Percentiles rank a stretch among this genome's conserved stretches.
These are phyloP conservation scores for Mycena haematopus DNA, from an alignment of 768 basidiomycete genomes.

Conservation along the genomic window DNA sequence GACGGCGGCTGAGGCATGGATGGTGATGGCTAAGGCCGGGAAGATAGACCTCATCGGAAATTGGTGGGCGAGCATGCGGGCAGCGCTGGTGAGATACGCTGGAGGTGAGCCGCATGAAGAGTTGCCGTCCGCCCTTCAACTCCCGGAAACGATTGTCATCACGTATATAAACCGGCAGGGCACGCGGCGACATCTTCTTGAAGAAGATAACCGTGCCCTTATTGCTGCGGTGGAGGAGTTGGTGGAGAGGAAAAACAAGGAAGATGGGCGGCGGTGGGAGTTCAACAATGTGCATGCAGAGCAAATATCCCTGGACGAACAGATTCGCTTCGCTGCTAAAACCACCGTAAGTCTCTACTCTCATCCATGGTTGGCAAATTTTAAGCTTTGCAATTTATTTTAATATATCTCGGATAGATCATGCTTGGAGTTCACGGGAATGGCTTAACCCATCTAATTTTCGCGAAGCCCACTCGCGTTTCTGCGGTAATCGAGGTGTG, in stretches of 20 bases:
- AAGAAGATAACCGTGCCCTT: conserved; percentile 50
- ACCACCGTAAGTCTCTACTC: conserved; percentile 52
- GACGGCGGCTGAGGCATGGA: conserved; percentile 54
- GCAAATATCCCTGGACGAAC: conserved; percentile 60
- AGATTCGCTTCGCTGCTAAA: conserved; percentile 55
- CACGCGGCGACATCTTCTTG: conserved; percentile 46
- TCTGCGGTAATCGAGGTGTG: too few relatives aligned
- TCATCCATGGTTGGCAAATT: neutral
- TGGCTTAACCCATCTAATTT: conserved; percentile 61
- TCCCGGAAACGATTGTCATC: conserved; percentile 46
- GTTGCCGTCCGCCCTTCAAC: conserved; percentile 5
- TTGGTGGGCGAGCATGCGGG: conserved; percentile 65
- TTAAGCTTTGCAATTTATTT: too few relatives aligned
- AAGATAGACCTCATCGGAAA: conserved; percentile 29
- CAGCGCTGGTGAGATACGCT: conserved; percentile 56
- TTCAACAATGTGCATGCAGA: conserved; percentile 54
- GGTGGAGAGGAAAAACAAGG: conserved; percentile 39
- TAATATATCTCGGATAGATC: conserved; percentile 41
- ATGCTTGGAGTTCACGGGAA: conserved; percentile 63
- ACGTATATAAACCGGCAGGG: conserved; percentile 61
- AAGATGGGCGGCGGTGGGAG: conserved; percentile 48
- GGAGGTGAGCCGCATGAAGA: conserved; percentile 39
- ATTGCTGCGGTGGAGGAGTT: conserved; percentile 49
- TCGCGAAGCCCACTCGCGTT: conserved; percentile 63
- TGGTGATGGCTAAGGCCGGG: conserved; percentile 36